phyloP scores from a whole-genome alignment of 1,284 basidiomycete genomes.

The Xanthoconium separans region DNA sequence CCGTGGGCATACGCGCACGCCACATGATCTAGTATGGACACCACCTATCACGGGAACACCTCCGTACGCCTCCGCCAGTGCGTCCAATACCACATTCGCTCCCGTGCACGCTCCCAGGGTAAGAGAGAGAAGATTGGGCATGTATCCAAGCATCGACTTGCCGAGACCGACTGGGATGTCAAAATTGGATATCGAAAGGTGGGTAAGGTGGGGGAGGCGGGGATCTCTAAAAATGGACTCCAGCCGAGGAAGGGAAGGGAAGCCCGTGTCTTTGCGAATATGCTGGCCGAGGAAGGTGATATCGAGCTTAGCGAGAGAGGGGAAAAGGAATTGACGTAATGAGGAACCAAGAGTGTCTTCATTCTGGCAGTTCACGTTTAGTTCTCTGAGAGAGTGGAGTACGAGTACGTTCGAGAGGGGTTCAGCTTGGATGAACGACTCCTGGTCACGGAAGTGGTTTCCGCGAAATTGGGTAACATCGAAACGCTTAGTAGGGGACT shows the following conservation, averaged over 20 bases:
- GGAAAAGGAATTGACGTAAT: conserved; percentile 43
- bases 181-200: conserved; percentile 38
- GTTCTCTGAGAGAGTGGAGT: conserved; percentile 37
- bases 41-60: conserved; percentile 9
- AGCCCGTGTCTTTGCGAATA: conserved; percentile 18
- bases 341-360: conserved; percentile 39
- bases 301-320: conserved; percentile 43
- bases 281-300: conserved; percentile 35
- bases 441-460: conserved; percentile 29
- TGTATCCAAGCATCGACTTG: conserved; percentile 37
- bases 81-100: conserved; percentile 24
- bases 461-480: conserved; percentile 32
- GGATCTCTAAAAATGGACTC: conserved; percentile 45
- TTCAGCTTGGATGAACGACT: conserved; percentile 21
- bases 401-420: conserved; percentile 32
- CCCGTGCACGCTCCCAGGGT: conserved; percentile 36
- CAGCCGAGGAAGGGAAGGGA: conserved; percentile 32
- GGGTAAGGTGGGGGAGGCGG: conserved; percentile 36
- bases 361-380: conserved; percentile 41
- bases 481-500: conserved; percentile 28
- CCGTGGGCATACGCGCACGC: conserved; percentile 45
- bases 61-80: conserved; percentile 33
- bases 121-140: conserved; percentile 38
- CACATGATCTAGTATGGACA: conserved; percentile 13
- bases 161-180: conserved; percentile 29